Conservation (phyloP, 495 filamentous ascomycete species). For the Parathielavia appendiculata region DNA sequence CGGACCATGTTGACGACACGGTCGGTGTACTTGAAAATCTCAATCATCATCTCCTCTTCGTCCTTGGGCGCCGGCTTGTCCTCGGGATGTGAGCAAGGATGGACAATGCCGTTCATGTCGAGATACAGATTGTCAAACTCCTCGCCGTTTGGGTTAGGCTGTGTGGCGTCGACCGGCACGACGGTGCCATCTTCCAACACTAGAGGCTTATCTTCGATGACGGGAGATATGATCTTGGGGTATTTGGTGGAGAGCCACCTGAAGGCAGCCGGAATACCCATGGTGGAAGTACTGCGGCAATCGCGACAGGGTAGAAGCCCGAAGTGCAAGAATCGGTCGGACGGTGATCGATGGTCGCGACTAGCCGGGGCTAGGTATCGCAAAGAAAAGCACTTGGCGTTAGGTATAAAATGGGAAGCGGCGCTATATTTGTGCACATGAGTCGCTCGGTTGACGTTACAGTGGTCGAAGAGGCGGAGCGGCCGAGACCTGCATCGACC, state of each 20-base stretch:
- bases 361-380: slow-evolving; percentile 9
- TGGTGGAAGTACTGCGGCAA: slow-evolving; percentile 38
- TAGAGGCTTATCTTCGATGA: slow-evolving; percentile 77
- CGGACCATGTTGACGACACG: slow-evolving; percentile 97
- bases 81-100: slow-evolving; percentile 97
- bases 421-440: slow-evolving; percentile 6
- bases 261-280: slow-evolving; percentile 94
- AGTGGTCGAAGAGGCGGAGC: not conserved
- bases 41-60: slow-evolving; percentile 99
- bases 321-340: not conserved
- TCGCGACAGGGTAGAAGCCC: not conserved
- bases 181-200: slow-evolving; percentile 69
- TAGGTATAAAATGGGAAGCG: not conserved
- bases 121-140: slow-evolving; percentile 97
- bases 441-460: not conserved
- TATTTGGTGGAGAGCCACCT: slow-evolving; percentile 93
- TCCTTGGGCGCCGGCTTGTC: slow-evolving; percentile 84
- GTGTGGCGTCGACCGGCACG: slow-evolving; percentile 77
- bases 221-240: slow-evolving; percentile 88
- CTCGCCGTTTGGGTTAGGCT: slow-evolving; percentile 92
- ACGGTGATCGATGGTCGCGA: not conserved
- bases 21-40: slow-evolving; percentile 95
- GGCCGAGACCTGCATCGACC: not conserved
- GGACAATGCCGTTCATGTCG: slow-evolving; percentile 99
- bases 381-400: not conserved